These are phyloP conservation scores for Mimosa bimucronata DNA, from an alignment of 306 rosid genomes.

Conservation along the genomic window DNA sequence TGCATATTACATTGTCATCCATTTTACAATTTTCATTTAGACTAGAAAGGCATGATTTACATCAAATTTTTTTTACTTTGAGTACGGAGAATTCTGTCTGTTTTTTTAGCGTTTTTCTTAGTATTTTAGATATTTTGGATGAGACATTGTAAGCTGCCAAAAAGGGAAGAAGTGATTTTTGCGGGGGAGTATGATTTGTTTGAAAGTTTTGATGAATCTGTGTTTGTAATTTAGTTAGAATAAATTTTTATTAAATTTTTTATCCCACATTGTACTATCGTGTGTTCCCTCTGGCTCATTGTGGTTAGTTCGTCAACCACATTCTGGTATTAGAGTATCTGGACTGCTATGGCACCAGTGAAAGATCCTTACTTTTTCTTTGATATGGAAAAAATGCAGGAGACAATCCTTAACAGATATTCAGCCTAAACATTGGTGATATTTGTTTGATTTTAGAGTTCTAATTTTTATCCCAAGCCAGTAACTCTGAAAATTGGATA, in stretches of 20 bases:
- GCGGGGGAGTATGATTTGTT: conserved; percentile 2
- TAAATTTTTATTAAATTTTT: background rate
- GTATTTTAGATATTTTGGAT: conserved; percentile 22
- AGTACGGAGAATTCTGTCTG: background rate
- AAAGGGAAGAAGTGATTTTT: conserved; percentile 14
- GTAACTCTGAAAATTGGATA: conserved; percentile 2
- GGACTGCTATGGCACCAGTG: background rate
- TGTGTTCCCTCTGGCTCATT: background rate
- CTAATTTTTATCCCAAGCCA: conserved; percentile 22
- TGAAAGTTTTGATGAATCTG: background rate
- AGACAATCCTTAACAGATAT: background rate
- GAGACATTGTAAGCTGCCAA: conserved; percentile 35
- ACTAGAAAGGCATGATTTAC: background rate
- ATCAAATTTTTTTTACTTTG: background rate
- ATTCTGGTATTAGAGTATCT: conserved; percentile 37
- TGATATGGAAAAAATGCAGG: background rate
- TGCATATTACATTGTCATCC: conserved; percentile 13
- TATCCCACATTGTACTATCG: conserved; percentile 26
- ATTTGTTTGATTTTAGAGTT: conserved; percentile 12
- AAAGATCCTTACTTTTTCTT: background rate
- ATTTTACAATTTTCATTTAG: background rate
- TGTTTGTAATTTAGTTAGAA: conserved; percentile 7
- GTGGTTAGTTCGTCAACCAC: conserved; percentile 35
- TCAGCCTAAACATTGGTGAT: conserved; percentile 14
- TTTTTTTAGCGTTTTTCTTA: background rate